Evolutionary conservation across 1,284 basidiomycete species (phyloP).

Genomic region (Puccinia novopanici): DNA sequence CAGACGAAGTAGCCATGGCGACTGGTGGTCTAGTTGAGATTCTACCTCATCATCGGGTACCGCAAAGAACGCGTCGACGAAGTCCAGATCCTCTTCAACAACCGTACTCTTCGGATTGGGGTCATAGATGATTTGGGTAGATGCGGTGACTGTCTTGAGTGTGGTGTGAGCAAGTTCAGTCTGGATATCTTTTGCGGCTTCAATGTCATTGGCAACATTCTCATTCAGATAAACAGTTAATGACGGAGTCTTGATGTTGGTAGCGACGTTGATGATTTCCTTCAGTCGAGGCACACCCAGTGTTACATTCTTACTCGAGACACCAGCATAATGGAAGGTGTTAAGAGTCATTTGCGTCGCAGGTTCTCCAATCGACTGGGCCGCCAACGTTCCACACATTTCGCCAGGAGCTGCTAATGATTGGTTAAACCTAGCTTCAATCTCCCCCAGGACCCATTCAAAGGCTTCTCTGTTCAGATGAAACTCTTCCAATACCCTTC

Average conservation of each 20-base stretch:
- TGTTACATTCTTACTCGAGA: slow-evolving; percentile 95
- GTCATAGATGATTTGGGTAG: slow-evolving; percentile 98
- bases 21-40: slow-evolving; percentile 83
- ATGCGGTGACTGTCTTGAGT: slow-evolving; percentile 88
- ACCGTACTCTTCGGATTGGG: slow-evolving; percentile 87
- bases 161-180: slow-evolving; percentile 93
- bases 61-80: slow-evolving; percentile 98
- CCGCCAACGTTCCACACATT: slow-evolving; percentile 97
- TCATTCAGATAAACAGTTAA: slow-evolving; percentile 84
- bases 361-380: slow-evolving; percentile 98
- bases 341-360: slow-evolving; percentile 97
- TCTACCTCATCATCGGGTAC: slow-evolving; percentile 97
- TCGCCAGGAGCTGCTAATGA: slow-evolving; percentile 90
- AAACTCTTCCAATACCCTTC: slow-evolving; percentile 79
- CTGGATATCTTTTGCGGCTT: slow-evolving; percentile 79
- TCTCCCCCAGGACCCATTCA: slow-evolving; percentile 95
- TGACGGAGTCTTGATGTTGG: slow-evolving; percentile 97
- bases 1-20: slow-evolving; percentile 94
- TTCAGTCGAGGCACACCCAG: slow-evolving; percentile 96
- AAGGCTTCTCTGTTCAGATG: slow-evolving; percentile 88
- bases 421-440: slow-evolving; percentile 90
- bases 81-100: slow-evolving; percentile 92
- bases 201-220: slow-evolving; percentile 68
- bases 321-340: slow-evolving; percentile 98
- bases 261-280: slow-evolving; percentile 98